Evolutionary conservation across 805 yeast species (phyloP).

Genomic region (Yarrowia divulgata): DNA sequence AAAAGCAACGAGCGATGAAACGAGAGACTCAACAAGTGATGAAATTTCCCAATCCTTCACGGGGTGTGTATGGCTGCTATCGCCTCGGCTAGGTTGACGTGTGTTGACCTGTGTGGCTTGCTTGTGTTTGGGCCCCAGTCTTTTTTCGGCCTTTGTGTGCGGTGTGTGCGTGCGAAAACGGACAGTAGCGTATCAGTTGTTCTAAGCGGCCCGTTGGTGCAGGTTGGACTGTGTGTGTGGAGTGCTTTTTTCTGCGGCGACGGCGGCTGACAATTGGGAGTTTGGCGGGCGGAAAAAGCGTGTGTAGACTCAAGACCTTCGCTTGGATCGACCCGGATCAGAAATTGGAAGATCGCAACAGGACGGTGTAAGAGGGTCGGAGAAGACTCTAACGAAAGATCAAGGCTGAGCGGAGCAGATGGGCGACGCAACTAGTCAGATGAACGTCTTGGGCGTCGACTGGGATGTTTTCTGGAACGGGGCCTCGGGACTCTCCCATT

Average conservation of each 20-base stretch:
- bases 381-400: no score
- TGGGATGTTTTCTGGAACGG: background rate
- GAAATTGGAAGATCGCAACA: no score
- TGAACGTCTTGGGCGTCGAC: background rate
- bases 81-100: background rate
- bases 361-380: no score
- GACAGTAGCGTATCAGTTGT: background rate
- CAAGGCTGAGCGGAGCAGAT: conserved; percentile 1
- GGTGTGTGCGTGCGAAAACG: background rate
- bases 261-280: background rate
- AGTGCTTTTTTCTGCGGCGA: background rate
- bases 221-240: no score
- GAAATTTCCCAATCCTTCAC: no score
- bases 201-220: conserved; percentile 20
- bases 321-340: conserved; percentile 14
- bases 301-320: background rate
- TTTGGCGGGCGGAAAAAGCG: background rate
- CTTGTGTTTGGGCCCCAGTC: background rate
- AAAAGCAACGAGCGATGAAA: background rate
- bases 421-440: background rate
- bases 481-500: background rate
- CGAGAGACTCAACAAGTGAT: no score
- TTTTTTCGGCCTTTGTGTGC: conserved; percentile 21
- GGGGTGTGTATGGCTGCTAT: no score
- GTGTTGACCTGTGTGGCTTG: conserved; percentile 15